phyloP scores from a whole-genome alignment of 139 green algal genomes.

The Coccomyxa sp. region DNA sequence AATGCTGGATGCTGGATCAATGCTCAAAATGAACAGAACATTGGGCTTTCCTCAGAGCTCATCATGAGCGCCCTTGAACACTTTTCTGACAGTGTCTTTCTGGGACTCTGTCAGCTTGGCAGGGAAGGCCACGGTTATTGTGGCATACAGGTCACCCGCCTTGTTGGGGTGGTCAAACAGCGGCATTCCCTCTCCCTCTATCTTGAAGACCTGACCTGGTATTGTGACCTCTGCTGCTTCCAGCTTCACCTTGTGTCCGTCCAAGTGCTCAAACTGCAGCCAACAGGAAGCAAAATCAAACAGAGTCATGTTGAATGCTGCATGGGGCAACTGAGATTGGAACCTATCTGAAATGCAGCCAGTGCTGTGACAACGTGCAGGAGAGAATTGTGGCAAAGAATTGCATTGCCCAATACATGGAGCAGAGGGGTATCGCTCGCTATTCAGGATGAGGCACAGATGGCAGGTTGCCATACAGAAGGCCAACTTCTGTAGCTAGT shows the following conservation, averaged over 20 bases:
- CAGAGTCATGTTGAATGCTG: too few species aligned
- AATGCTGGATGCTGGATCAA: too few species aligned
- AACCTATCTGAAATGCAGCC: background rate
- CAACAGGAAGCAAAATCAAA: background rate
- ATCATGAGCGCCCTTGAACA: conserved; percentile 42
- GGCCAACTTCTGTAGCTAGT: too few species aligned
- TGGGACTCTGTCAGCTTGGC: conserved; percentile 63
- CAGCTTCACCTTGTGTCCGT: conserved; percentile 77
- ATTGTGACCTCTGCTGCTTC: conserved; percentile 38
- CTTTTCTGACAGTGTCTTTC: conserved; percentile 44
- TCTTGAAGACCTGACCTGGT: conserved; percentile 51
- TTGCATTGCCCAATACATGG: too few species aligned
- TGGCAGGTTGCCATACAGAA: too few species aligned
- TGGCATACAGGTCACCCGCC: conserved; percentile 76
- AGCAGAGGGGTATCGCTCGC: too few species aligned
- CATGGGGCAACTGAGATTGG: background rate
- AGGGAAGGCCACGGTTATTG: conserved; percentile 81
- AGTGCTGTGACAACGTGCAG: too few species aligned
- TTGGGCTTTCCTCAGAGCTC: conserved; percentile 23
- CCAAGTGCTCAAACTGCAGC: conserved; percentile 80
- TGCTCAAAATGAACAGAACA: too few species aligned
- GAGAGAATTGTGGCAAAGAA: too few species aligned
- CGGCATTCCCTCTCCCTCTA: conserved; percentile 79
- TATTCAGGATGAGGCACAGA: too few species aligned
- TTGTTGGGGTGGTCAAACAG: conserved; percentile 35